These are phyloP conservation scores for Zygoascus biomembranicola DNA, from an alignment of 805 yeast species.

Conservation along the genomic window DNA sequence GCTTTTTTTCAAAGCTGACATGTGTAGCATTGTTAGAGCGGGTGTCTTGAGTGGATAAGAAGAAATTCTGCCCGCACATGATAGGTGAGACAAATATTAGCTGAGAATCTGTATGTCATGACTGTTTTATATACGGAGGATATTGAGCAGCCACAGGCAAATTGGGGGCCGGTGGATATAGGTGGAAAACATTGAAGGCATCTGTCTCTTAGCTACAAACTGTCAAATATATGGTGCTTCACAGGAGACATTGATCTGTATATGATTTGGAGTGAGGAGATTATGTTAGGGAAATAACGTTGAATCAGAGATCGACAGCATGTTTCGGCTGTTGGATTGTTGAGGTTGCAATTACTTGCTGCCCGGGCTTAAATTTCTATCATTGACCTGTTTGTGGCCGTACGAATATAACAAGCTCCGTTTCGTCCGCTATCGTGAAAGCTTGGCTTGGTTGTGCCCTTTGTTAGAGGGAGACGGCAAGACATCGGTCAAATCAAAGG, in stretches of 20 bases:
- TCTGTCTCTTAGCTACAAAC: neutral
- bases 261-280: neutral
- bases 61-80: neutral
- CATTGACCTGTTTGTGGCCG: too few species aligned
- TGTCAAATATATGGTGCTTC: neutral
- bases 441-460: too few species aligned
- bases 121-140: neutral
- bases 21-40: neutral
- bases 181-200: neutral
- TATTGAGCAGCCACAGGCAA: too few species aligned
- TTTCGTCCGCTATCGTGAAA: too few species aligned
- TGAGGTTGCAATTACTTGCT: too few species aligned
- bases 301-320: neutral
- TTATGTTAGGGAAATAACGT: neutral
- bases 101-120: neutral
- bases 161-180: too few species aligned
- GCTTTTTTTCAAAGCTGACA: neutral
- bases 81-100: neutral
- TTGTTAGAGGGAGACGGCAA: too few species aligned
- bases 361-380: too few species aligned
- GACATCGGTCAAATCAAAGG: too few species aligned
- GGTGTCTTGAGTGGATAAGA: neutral
- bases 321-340: neutral
- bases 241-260: neutral
- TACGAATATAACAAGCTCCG: too few species aligned